Evolutionary conservation across 306 rosid species (phyloP), one percentile per base, ranked within the genome.

Genomic region (Fagus crenata): DNA sequence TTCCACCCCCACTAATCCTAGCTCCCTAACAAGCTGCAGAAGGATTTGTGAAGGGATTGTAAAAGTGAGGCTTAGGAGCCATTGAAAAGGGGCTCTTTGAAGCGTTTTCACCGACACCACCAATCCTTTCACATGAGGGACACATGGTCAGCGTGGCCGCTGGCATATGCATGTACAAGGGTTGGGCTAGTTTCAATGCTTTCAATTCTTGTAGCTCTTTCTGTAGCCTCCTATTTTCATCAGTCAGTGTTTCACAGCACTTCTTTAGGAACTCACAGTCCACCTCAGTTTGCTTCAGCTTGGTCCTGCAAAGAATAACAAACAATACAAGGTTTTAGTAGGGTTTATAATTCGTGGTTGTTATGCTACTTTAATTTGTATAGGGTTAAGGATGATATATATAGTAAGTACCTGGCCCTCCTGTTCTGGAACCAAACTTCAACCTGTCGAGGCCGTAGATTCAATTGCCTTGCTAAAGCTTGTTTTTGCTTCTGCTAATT

Each of bases 341-440:
- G 51, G 51, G 51, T 46, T 46, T 46, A 46, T 22, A 22, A 22
- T 9, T 46, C 14, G 51, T 46, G 51, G 4, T 11, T 46, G 51
- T 17, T 22, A 58, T 58, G 64, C 13, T 18, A 58, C 64, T 58
- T 22, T 58, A 22, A 22, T 22, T 22, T 22, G 28, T 22, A 22
- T 22, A 8, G 63, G 63, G 63, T 53, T 14, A 15, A 18, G 63
- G 63, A 5, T 8, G 39, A 35, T 49, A 53, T 36, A 33, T 74
- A 68, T 5, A 60, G 53, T 14, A 2, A 46, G 28, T 83, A 95
- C 99, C 99, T 90, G 58, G 99, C 99, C 83, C 99, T 90, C 77
- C 99, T 89, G 82, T 95, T 95, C 58, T 95, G 99, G 83, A 95
- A 95, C 99, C 99, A 95, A 14, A 95, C 99, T 82, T 95, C 99